Evolutionary conservation across 225 moss, liverwort and hornwort species (phyloP), one percentile per base, ranked within the genome.

Genomic region (Anthoceros angustus): DNA sequence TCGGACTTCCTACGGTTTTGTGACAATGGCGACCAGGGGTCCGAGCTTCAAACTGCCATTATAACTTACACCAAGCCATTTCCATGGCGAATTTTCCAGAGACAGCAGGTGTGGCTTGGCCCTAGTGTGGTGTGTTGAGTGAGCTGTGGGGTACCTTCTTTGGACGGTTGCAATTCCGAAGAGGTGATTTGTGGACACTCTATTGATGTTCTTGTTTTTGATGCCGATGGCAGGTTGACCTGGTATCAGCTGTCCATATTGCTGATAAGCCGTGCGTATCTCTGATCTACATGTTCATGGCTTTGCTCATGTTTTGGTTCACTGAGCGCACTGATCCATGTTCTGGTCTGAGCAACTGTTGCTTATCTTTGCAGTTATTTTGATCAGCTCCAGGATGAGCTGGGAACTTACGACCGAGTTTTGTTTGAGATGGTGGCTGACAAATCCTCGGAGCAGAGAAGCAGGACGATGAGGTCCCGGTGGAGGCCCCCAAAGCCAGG

Each of bases 351-450:
- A 10, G n/a, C 1, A 23, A 41, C 6, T 1, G 43, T 2, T 67
- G 11, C 9, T 25, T 7, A 8, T 39, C 23, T 43, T 25, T 41
- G 64, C 79, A 95, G 95, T 74, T 98, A 92, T 76, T 98, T 98
- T 65, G 78, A 74, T 42, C 77, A 80, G 26, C 72, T 98, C 6
- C 95, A 98, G 72, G 87, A 88, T 43, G 95, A 98, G 46, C 80
- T 98, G 75, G 80, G 79, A 63, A 80, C 78, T 21, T 98, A 92
- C 68, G 91, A 98, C 68, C 88, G 95, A 45, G 95, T 98, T 18
- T 74, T 98, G 41, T 98, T 91, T 71, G 95, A 98, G 80, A 98
- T 98, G 91, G 95, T 98, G 78, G 91, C 95, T 45, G 95, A 98
- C 69, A 98, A 98, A 77, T 86, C 88, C 70, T 88, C 92, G n/a